Conservation (phyloP, 352 stramenopile species). For the Phytophthora ramorum region DNA sequence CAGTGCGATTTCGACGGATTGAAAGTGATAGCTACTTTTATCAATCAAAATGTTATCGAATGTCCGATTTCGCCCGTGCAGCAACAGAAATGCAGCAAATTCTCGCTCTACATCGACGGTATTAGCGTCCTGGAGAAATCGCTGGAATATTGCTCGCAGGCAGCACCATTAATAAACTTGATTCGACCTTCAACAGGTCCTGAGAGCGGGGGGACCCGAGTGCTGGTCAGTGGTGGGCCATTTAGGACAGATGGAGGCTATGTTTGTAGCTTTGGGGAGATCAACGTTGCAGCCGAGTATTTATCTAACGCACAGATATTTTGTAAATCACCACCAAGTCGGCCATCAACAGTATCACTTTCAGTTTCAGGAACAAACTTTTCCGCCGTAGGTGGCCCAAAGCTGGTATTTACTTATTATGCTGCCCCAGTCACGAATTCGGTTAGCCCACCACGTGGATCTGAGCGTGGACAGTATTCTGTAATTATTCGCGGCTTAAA, state of each 20-base stretch:
- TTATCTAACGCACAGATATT: conserved; percentile 39
- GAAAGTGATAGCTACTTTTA: conserved; percentile 14
- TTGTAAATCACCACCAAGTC: conserved; percentile 39
- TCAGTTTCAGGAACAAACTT: conserved; percentile 27
- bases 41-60: conserved; percentile 22
- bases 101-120: conserved; percentile 27
- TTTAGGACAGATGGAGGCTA: conserved; percentile 35
- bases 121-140: conserved; percentile 5
- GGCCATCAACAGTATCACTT: conserved; percentile 30
- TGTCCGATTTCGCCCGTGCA: conserved; percentile 1
- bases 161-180: conserved; percentile 22
- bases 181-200: conserved; percentile 46
- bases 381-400: not conserved
- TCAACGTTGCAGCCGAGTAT: conserved; percentile 22
- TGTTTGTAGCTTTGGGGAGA: conserved; percentile 37
- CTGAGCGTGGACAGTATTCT: conserved; percentile 34
- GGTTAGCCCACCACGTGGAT: conserved; percentile 36
- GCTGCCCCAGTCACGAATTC: conserved; percentile 14
- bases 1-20: conserved; percentile 26
- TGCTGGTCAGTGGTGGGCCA: conserved; percentile 39
- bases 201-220: conserved; percentile 42
- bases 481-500: conserved; percentile 40
- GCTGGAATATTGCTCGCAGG: conserved; percentile 19
- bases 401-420: conserved; percentile 38
- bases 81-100: conserved; percentile 13